Conservation (phyloP, 2,329 filamentous ascomycete genomes). For the Polytolypa hystricis region DNA sequence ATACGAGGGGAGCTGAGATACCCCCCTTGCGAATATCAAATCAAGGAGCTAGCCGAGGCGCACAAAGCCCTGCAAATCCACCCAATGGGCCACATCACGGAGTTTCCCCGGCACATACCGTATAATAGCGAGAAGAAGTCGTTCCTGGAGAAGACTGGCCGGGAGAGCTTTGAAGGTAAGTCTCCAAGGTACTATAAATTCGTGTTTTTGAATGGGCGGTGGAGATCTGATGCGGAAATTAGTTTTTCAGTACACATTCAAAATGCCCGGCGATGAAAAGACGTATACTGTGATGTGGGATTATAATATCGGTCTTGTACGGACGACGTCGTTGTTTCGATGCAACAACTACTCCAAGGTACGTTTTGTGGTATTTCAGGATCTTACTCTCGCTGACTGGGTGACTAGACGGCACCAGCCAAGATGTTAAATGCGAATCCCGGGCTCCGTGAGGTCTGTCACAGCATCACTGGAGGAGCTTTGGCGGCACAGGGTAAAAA, state of each 20-base stretch:
- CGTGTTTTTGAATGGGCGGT: not conserved
- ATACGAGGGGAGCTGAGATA: constrained; percentile 61
- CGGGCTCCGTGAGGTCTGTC: constrained; percentile 76
- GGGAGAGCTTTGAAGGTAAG: constrained; percentile 46
- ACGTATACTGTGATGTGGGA: constrained; percentile 87
- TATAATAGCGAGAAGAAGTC: constrained; percentile 92
- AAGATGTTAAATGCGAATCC: constrained; percentile 70
- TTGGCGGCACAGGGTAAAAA: constrained; percentile 76
- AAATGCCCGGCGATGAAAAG: constrained; percentile 53
- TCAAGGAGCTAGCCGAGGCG: constrained; percentile 45
- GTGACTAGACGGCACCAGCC: constrained; percentile 65
- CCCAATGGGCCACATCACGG: constrained; percentile 50
- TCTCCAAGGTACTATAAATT: not conserved
- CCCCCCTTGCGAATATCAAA: constrained; percentile 58
- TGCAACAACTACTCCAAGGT: constrained; percentile 82
- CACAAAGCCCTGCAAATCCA: constrained; percentile 55
- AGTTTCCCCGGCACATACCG: constrained; percentile 65
- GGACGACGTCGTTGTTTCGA: constrained; percentile 93
- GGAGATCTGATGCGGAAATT: not conserved
- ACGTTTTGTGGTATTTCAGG: constrained; percentile 18
- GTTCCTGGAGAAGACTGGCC: constrained; percentile 74
- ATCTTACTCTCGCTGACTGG: not conserved
- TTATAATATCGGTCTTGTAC: constrained; percentile 85
- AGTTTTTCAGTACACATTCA: constrained; percentile 83
- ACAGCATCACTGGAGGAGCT: constrained; percentile 89